Evolutionary conservation across 805 yeast species (phyloP), one percentile per base, ranked within the genome.

Genomic region (Metschnikowia continentalis): DNA sequence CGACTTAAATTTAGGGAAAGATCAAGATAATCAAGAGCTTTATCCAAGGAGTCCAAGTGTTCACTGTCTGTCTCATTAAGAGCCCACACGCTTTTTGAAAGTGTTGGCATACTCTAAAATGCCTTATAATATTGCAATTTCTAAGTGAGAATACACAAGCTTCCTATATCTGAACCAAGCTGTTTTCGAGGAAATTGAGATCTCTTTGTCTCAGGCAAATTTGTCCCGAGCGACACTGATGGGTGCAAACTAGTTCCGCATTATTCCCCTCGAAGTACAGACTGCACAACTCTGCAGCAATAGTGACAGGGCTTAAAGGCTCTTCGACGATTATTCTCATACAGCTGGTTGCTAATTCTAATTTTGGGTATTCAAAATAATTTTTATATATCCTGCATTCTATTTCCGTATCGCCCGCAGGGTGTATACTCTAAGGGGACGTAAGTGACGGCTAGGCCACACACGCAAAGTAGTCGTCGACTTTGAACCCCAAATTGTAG

Each of bases 401-500:
- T 35, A 35, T 15, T 15, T 35, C 38, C 1, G 37, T 15, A 35
- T 10, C 6, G 17, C 38, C 11, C 6, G 1, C 6, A 7, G 8
- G 13, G 20, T 17, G 20, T 19, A 35, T 19, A 15, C 38, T 35
- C 30, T 8, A 10, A 26, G 30, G 30, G 30, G 30, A 10, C 30
- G 5, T 26, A 10, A 8, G 30, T 26, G 30, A 8, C 30, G 26
- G 8, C 23, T 42, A 42, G 36, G 17, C 20, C 23, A 35, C 61
- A 42, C 58, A 55, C 42, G 46, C 50, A 11, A 30, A 44, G 36
- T 51, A 54, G 30, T 54, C 58, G 32, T 58, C 61, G 14, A 53
- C 54, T 35, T 47, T 53, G 47, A 58, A 58, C 5, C 53, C 61
- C 19, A 50, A 23, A 41, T 50, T 50, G 50, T 56, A 51, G 44